Conservation (phyloP, 345 rosid species). For the Hibiscus syriacus region DNA sequence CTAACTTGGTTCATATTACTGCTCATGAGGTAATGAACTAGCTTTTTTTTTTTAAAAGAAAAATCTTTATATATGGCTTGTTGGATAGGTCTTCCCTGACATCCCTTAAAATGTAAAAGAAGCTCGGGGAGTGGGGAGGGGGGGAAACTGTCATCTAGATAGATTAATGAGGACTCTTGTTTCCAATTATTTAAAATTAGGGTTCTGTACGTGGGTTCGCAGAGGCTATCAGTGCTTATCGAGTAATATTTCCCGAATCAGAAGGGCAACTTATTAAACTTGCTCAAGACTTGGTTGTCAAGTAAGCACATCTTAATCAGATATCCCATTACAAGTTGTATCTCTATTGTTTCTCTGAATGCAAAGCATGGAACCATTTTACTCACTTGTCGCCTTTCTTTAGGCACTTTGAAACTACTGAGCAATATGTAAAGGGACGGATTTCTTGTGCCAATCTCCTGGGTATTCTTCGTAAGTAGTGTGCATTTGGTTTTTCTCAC, state of each 20-base stretch:
- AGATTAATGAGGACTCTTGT: conserved; percentile 8
- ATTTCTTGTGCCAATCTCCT: conserved; percentile 52
- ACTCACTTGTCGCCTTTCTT: not conserved
- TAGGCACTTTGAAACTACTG: conserved; percentile 72
- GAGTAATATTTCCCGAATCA: conserved; percentile 87
- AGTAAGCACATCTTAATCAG: conserved; percentile 28
- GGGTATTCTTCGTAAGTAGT: conserved; percentile 55
- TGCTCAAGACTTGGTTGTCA: conserved; percentile 56
- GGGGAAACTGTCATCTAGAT: not conserved
- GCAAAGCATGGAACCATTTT: conserved; percentile 5
- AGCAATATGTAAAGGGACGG: conserved; percentile 44
- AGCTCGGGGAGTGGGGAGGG: not conserved
- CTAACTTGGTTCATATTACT: conserved; percentile 24
- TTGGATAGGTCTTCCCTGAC: conserved; percentile 9
- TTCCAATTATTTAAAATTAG: conserved; percentile 30
- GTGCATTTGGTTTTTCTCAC: conserved; percentile 14
- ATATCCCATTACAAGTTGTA: not conserved
- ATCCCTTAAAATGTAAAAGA: not conserved
- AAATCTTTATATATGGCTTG: conserved; percentile 7
- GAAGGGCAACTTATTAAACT: conserved; percentile 70
- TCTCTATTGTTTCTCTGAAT: not conserved
- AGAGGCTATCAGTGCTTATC: conserved; percentile 86
- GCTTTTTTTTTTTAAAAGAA: not conserved
- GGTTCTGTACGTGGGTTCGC: conserved; percentile 69
- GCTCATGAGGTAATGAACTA: conserved; percentile 52